A percentile compares a stretch with the other conserved stretches of the same genome.
Conservation (phyloP, 164 flowering plant genomes). For the Annona cherimola region DNA sequence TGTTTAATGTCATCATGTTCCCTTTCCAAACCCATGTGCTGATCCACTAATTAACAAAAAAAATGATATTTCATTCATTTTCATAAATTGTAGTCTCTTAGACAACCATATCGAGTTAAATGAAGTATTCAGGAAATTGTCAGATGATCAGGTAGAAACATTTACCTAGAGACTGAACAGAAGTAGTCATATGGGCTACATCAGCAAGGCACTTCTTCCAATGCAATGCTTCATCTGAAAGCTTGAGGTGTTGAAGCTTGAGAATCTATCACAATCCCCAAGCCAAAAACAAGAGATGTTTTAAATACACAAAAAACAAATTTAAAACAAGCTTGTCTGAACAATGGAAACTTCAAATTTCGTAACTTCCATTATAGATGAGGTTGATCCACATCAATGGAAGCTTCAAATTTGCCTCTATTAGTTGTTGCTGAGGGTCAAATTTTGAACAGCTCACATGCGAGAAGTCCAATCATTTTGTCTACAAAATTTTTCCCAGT, state of each 20-base stretch:
- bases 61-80: neutral
- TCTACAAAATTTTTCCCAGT: neutral
- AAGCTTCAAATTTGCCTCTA: too few relatives aligned
- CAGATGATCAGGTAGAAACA: neutral
- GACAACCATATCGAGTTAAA: neutral
- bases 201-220: conserved; percentile 47
- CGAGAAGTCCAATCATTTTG: neutral
- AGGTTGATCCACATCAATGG: neutral
- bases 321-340: neutral
- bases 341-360: neutral
- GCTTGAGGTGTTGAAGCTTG: conserved; percentile 64
- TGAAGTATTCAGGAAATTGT: neutral
- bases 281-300: neutral
- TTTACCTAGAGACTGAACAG: conserved; percentile 53
- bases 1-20: conserved; percentile 49
- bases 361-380: neutral
- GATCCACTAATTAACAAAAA: conserved; percentile 36
- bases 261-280: conserved; percentile 38
- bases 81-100: neutral
- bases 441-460: neutral
- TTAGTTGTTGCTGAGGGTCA: too few relatives aligned
- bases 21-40: conserved; percentile 31
- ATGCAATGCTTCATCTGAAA: conserved; percentile 56
- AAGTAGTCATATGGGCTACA: conserved; percentile 36
- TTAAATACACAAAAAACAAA: neutral